A percentile compares a stretch with the other conserved stretches of the same genome.
These are phyloP conservation scores for Lachancea fermentati DNA, from an alignment of 805 yeast genomes.

Conservation along the genomic window DNA sequence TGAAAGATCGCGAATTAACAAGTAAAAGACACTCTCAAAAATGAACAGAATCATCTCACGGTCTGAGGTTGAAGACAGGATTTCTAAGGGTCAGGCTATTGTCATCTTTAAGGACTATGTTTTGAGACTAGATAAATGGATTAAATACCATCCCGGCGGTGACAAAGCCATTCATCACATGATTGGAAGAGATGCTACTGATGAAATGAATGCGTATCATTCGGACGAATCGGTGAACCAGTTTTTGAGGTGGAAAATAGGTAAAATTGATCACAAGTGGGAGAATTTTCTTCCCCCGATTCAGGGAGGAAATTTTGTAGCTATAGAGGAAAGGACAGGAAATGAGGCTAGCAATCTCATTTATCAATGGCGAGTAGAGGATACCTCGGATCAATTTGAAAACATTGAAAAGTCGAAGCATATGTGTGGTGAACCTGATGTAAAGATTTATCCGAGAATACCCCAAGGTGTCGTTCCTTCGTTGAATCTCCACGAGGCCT, in stretches of 20 bases:
- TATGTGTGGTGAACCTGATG: constrained; percentile 40
- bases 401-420: constrained; percentile 2
- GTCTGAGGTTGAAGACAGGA: constrained; percentile 49
- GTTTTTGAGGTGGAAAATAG: constrained; percentile 59
- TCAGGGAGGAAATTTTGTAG: constrained; percentile 62
- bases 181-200: constrained; percentile 87
- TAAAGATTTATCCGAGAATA: constrained; percentile 43
- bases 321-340: constrained; percentile 24
- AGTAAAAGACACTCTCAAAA: constrained; percentile 66
- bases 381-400: constrained; percentile 4
- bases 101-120: constrained; percentile 61
- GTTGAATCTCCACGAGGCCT: constrained; percentile 30
- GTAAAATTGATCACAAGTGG: constrained; percentile 62
- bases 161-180: constrained; percentile 76
- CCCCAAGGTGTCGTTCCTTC: constrained; percentile 44
- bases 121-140: constrained; percentile 64
- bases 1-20: too few relatives aligned
- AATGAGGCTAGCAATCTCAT: not conserved
- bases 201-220: constrained; percentile 85
- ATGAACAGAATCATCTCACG: constrained; percentile 31
- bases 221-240: constrained; percentile 46
- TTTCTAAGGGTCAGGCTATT: constrained; percentile 62
- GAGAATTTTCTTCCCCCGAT: constrained; percentile 77
- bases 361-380: constrained; percentile 7
- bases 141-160: constrained; percentile 81